Evolutionary conservation across 306 rosid genomes (phyloP).

Genomic region (Begonia masoniana): DNA sequence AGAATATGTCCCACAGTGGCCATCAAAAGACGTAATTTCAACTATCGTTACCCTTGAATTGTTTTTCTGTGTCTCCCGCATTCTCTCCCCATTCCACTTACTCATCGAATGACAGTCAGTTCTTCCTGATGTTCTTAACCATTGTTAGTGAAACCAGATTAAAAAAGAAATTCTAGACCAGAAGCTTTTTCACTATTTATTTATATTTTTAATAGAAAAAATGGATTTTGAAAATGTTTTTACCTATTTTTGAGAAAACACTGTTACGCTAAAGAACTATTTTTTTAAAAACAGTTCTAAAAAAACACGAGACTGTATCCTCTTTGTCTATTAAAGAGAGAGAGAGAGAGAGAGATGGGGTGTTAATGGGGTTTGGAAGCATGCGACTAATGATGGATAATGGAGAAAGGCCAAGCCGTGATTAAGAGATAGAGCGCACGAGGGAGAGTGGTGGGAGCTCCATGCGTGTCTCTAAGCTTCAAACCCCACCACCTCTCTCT

Average conservation of each 20-base stretch:
- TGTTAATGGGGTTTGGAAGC: constrained; percentile 17
- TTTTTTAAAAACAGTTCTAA: too few species aligned
- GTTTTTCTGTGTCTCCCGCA: constrained; percentile 80
- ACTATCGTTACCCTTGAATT: constrained; percentile 49
- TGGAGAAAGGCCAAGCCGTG: constrained; percentile 7
- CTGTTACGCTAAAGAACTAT: too few species aligned
- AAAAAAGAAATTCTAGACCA: too few species aligned
- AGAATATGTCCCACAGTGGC: constrained; percentile 18
- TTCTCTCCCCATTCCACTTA: background rate
- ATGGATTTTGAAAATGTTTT: too few species aligned
- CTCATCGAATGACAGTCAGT: constrained; percentile 2
- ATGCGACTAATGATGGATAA: constrained; percentile 36
- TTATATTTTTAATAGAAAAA: too few species aligned
- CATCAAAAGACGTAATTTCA: constrained; percentile 49
- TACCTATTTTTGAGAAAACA: too few species aligned
- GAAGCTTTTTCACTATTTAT: too few species aligned
- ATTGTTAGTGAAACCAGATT: too few species aligned
- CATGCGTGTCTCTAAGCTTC: background rate
- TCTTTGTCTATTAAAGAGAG: background rate
- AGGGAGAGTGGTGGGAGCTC: background rate
- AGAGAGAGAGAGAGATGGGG: background rate
- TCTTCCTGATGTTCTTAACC: background rate
- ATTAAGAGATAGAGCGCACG: constrained; percentile 8
- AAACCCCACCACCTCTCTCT: constrained; percentile 2
- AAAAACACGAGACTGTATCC: too few species aligned